phyloP scores from a whole-genome alignment of 2,329 filamentous ascomycete species.

The Apiospora koreana region DNA sequence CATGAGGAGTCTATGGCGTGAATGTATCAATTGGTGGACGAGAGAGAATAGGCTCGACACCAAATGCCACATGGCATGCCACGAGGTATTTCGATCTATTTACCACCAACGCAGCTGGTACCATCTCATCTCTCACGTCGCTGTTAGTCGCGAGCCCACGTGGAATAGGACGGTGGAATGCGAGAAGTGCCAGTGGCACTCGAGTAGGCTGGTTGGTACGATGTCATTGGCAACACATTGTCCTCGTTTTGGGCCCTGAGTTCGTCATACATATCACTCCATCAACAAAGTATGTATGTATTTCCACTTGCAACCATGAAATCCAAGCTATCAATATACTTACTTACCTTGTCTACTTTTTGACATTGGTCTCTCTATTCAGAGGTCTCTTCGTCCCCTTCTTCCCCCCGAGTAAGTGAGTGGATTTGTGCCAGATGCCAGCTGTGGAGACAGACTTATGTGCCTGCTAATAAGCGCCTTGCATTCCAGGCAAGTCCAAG shows the following conservation, averaged over 20 bases:
- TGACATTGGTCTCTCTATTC: no score
- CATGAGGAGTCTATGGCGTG: not conserved
- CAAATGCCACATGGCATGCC: not conserved
- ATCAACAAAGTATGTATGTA: no score
- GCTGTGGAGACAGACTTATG: not conserved
- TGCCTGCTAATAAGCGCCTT: not conserved
- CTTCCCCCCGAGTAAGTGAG: no score
- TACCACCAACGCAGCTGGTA: not conserved
- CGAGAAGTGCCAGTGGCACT: no score
- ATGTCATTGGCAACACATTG: not conserved
- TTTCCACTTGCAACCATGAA: no score
- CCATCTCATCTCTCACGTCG: not conserved
- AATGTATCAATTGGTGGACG: not conserved
- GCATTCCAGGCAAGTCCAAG: not conserved
- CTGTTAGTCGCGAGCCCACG: not conserved
- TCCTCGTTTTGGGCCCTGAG: no score
- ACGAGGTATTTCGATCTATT: not conserved
- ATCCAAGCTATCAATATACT: no score
- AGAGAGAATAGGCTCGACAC: not conserved
- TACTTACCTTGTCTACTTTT: no score
- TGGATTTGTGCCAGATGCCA: no score
- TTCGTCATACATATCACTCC: no score
- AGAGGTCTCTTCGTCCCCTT: no score
- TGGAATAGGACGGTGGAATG: not conserved
- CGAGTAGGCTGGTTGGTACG: no score